These are phyloP conservation scores for Candida glaebosa DNA, from an alignment of 805 yeast species.

Conservation along the genomic window DNA sequence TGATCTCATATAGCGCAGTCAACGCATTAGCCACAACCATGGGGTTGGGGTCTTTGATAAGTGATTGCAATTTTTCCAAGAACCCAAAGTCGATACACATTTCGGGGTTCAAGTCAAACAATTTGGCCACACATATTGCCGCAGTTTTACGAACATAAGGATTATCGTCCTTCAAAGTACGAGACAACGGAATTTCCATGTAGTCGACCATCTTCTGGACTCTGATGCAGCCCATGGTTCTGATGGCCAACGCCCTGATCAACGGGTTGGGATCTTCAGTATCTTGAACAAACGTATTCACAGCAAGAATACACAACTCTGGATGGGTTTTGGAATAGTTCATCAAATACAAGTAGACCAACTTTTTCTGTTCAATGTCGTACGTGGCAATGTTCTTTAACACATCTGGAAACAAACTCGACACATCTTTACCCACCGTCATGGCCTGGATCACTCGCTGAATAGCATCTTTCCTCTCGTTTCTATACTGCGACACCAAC, in stretches of 20 bases:
- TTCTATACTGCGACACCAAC: conserved; percentile 89
- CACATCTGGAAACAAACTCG: conserved; percentile 91
- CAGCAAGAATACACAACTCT: conserved; percentile 91
- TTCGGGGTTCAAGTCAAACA: conserved; percentile 79
- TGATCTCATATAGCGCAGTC: conserved; percentile 79
- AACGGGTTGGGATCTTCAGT: conserved; percentile 96
- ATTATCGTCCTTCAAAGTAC: conserved; percentile 86
- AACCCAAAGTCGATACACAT: conserved; percentile 88
- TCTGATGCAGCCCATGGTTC: conserved; percentile 98
- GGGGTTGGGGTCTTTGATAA: conserved; percentile 86
- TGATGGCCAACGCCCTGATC: conserved; percentile 90
- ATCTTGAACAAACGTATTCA: conserved; percentile 92
- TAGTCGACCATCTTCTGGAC: conserved; percentile 95
- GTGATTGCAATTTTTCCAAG: conserved; percentile 57
- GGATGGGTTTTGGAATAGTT: conserved; percentile 97
- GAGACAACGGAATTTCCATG: conserved; percentile 82
- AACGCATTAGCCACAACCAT: conserved; percentile 97
- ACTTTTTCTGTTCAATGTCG: conserved; percentile 93
- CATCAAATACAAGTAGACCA: conserved; percentile 92
- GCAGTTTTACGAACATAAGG: conserved; percentile 98
- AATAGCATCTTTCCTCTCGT: conserved; percentile 93
- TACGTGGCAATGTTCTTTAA: conserved; percentile 95
- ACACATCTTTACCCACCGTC: conserved; percentile 97
- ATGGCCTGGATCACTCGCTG: conserved; percentile 96
- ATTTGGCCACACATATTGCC: conserved; percentile 93